Evolutionary conservation across 2,329 filamentous ascomycete genomes (phyloP).

Genomic region (Sarocladium brachiariae): DNA sequence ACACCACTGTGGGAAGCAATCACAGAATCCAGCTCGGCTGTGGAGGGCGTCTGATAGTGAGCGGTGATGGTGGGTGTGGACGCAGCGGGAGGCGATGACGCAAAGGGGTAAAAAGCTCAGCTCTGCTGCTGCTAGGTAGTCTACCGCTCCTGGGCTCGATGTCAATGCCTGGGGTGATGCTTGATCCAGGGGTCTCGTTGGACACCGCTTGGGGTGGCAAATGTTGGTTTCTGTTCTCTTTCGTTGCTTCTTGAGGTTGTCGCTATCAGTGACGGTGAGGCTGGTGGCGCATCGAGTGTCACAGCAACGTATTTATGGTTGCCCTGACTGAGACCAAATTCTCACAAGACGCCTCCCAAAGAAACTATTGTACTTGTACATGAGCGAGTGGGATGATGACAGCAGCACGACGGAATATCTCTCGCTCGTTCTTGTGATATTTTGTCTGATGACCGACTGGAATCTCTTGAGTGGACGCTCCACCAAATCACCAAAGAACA

Average conservation of each 20-base stretch:
- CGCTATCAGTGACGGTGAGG: neutral
- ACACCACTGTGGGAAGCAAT: too few relatives aligned
- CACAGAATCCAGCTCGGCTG: too few relatives aligned
- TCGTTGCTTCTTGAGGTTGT: neutral
- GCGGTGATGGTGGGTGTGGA: neutral
- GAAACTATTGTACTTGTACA: too few relatives aligned
- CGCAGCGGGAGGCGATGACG: neutral
- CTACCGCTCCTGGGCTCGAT: neutral
- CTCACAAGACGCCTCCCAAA: too few relatives aligned
- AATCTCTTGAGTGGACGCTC: too few relatives aligned
- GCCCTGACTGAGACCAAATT: too few relatives aligned
- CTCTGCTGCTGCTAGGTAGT: neutral
- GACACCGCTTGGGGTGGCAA: neutral
- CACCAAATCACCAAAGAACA: too few relatives aligned
- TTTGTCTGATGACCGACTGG: too few relatives aligned
- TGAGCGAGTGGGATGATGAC: too few relatives aligned
- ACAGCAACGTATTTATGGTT: neutral
- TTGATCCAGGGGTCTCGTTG: neutral
- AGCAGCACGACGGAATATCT: too few relatives aligned
- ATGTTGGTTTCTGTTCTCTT: neutral
- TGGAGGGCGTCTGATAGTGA: neutral
- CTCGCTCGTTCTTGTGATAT: too few relatives aligned
- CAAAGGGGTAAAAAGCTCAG: slow-evolving; percentile 1
- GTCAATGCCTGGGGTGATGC: neutral
- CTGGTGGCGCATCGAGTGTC: neutral